Conservation (phyloP, 352 stramenopile species). For the Phytophthora hibernalis region DNA sequence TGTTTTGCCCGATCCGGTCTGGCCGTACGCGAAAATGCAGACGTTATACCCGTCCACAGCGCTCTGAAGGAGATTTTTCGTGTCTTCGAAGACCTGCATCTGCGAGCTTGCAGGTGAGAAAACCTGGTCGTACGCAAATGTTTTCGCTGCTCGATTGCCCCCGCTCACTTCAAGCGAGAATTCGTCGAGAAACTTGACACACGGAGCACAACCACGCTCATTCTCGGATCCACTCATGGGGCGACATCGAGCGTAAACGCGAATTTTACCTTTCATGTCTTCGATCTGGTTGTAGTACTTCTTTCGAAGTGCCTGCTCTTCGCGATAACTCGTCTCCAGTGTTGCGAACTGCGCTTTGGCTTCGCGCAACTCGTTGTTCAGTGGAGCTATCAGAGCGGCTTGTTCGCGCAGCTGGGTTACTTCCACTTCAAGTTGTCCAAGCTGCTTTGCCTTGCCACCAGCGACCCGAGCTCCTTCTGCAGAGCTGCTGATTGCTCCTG, state of each 20-base stretch:
- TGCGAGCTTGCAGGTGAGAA: conserved; percentile 84
- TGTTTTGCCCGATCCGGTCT: conserved; percentile 54
- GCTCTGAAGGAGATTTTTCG: conserved; percentile 91
- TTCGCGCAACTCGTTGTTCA: conserved; percentile 53
- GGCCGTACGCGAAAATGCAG: conserved; percentile 95
- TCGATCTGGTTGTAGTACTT: conserved; percentile 97
- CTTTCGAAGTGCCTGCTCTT: conserved; percentile 92
- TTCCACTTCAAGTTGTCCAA: conserved; percentile 73
- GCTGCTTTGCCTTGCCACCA: conserved; percentile 58
- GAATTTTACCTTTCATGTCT: conserved; percentile 96
- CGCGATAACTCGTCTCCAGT: conserved; percentile 82
- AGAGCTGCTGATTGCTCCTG: conserved; percentile 58
- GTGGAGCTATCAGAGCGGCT: conserved; percentile 53
- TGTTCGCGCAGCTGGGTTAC: conserved; percentile 56
- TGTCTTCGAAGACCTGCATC: conserved; percentile 93
- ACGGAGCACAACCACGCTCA: conserved; percentile 74
- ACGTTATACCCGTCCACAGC: conserved; percentile 93
- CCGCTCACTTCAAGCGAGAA: conserved; percentile 89
- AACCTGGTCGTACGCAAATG: conserved; percentile 92
- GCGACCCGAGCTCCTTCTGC: conserved; percentile 55
- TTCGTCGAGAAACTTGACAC: conserved; percentile 81
- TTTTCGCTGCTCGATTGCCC: conserved; percentile 73
- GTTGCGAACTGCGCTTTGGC: conserved; percentile 47
- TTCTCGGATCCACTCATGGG: conserved; percentile 91
- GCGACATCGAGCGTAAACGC: conserved; percentile 91